These are phyloP conservation scores for Globisporangium camurandrum DNA, from an alignment of 352 stramenopile genomes.

Conservation along the genomic window DNA sequence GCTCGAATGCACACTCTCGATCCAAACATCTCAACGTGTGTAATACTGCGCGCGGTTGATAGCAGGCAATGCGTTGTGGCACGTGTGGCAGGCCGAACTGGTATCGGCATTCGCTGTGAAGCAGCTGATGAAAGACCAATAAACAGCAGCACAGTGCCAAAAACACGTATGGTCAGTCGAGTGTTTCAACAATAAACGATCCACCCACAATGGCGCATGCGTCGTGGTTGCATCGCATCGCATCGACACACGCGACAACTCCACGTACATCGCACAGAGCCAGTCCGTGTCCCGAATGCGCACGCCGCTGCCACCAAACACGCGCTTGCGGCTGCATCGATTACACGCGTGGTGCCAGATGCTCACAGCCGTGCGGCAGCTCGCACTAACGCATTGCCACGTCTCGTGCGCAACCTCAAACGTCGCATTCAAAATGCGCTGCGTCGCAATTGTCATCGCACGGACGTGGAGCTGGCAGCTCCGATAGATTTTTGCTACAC, in stretches of 20 bases:
- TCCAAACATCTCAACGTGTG: slow-evolving; percentile 5
- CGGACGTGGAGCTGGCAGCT: slow-evolving; percentile 47
- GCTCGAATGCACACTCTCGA: too few relatives aligned
- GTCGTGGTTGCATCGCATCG: neutral
- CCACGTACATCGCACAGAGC: slow-evolving; percentile 62
- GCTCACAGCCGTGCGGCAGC: slow-evolving; percentile 50
- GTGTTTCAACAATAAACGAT: neutral
- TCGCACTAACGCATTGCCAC: slow-evolving; percentile 37
- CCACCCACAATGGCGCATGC: neutral
- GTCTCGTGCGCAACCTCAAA: slow-evolving; percentile 32
- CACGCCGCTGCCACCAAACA: slow-evolving; percentile 42
- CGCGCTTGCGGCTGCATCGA: slow-evolving; percentile 34
- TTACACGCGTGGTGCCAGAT: slow-evolving; percentile 52
- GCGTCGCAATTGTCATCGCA: slow-evolving; percentile 34
- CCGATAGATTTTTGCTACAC: slow-evolving; percentile 44
- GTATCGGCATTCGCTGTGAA: slow-evolving; percentile 40
- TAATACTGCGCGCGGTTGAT: slow-evolving; percentile 15
- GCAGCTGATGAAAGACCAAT: slow-evolving; percentile 21
- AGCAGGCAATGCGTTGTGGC: slow-evolving; percentile 24
- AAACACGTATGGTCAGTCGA: too few relatives aligned
- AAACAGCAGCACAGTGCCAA: neutral
- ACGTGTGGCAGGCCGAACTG: slow-evolving; percentile 30
- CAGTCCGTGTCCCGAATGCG: slow-evolving; percentile 38
- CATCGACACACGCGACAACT: neutral
- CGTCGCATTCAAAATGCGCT: slow-evolving; percentile 35